Percentiles rank a stretch among this genome's conserved stretches.
phyloP scores from a whole-genome alignment of 2,329 filamentous ascomycete genomes.

The Fusarium sp. region DNA sequence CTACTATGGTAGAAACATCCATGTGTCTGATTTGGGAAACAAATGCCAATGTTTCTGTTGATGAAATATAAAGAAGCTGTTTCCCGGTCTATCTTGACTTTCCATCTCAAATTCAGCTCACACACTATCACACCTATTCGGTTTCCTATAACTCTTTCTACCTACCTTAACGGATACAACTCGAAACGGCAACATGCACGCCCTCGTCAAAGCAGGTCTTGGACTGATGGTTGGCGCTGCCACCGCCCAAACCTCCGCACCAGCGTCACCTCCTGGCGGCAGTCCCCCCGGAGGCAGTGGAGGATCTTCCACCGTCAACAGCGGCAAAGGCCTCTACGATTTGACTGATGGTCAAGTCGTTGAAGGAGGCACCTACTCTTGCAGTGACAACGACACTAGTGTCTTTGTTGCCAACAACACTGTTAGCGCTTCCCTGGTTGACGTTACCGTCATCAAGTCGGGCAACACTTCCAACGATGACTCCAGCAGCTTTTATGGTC shows the following conservation, averaged over 20 bases:
- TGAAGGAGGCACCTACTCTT: slow-evolving; percentile 16
- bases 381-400: slow-evolving; percentile 10
- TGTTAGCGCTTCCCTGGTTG: slow-evolving; percentile 11
- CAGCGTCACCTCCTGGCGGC: neutral
- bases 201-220: slow-evolving; percentile 6
- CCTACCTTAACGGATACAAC: neutral
- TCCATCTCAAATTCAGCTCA: neutral
- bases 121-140: neutral
- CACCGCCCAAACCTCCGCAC: slow-evolving; percentile 1
- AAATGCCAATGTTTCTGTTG: too few species aligned
- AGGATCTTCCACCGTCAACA: slow-evolving; percentile 10
- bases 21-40: too few species aligned
- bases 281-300: neutral
- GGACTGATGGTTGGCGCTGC: slow-evolving; percentile 9
- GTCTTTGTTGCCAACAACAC: slow-evolving; percentile 27
- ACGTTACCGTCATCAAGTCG: slow-evolving; percentile 17
- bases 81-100: neutral
- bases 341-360: slow-evolving; percentile 11
- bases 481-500: slow-evolving; percentile 25
- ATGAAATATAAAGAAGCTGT: neutral
- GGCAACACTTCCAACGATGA: slow-evolving; percentile 21
- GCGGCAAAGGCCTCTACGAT: slow-evolving; percentile 21
- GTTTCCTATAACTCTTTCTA: neutral
- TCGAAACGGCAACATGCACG: slow-evolving; percentile 7
- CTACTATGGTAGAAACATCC: neutral